phyloP scores from a whole-genome alignment of 164 flowering plant species.

The Liriodendron chinense region DNA sequence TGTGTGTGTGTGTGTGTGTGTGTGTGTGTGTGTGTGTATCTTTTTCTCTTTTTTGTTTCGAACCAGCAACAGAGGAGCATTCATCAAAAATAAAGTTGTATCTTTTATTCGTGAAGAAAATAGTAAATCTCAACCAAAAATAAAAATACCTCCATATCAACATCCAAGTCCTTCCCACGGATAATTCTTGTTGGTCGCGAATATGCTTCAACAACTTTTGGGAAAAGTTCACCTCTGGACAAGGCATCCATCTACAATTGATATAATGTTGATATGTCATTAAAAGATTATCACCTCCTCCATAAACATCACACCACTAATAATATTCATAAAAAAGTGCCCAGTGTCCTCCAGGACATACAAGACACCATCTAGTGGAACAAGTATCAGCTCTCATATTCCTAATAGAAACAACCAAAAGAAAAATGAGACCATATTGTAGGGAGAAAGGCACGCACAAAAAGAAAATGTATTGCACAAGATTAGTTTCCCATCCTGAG shows the following conservation, averaged over 20 bases:
- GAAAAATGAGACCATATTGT: not conserved
- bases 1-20: no score
- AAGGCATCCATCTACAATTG: constrained; percentile 64
- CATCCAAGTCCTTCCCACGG: constrained; percentile 72
- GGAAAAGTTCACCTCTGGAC: constrained; percentile 57
- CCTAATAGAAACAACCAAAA: not conserved
- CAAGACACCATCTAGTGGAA: no score
- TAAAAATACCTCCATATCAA: constrained; percentile 52
- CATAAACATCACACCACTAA: not conserved
- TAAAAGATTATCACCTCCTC: not conserved
- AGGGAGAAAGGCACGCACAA: not conserved
- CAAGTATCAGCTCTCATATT: not conserved
- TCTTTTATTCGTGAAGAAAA: no score
- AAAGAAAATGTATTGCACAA: not conserved
- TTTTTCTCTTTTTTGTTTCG: no score
- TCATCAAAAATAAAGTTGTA: no score
- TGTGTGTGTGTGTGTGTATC: no score
- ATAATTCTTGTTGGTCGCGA: constrained; percentile 95
- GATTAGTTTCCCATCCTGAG: no score
- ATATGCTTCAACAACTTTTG: constrained; percentile 86
- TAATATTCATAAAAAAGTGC: not conserved
- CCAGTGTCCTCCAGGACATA: not conserved
- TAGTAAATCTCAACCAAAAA: not conserved
- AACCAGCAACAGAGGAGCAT: no score
- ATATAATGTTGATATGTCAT: not conserved